phyloP scores from a whole-genome alignment of 2,329 filamentous ascomycete genomes.

The Nemania sp. region DNA sequence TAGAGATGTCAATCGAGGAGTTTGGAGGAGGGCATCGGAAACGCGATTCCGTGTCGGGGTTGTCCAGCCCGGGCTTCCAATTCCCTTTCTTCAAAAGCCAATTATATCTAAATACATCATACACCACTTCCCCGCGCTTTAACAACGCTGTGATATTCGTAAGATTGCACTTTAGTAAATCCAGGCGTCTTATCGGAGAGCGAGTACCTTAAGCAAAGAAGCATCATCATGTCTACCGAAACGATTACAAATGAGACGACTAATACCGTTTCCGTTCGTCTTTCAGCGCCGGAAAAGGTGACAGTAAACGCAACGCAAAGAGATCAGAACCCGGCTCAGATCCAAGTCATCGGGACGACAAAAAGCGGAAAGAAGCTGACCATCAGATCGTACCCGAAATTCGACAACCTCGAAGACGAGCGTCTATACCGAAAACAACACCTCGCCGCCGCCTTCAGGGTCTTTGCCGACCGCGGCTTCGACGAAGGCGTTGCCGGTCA shows the following conservation, averaged over 20 bases:
- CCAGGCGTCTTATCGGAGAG: background rate
- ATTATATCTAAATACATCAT: background rate
- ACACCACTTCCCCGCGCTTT: constrained; percentile 25
- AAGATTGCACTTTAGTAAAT: background rate
- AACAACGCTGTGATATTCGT: background rate
- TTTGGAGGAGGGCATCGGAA: constrained; percentile 25
- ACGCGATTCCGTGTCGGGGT: constrained; percentile 13
- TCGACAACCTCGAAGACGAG: constrained; percentile 64
- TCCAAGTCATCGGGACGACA: constrained; percentile 47
- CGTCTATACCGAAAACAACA: constrained; percentile 69
- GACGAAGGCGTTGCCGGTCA: constrained; percentile 73
- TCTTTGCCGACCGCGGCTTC: constrained; percentile 71
- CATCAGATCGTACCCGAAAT: constrained; percentile 53
- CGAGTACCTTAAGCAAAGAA: constrained; percentile 6
- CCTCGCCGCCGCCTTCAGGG: constrained; percentile 70
- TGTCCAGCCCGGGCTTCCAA: background rate
- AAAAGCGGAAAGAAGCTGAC: constrained; percentile 48
- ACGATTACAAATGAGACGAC: background rate
- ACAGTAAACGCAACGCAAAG: constrained; percentile 36
- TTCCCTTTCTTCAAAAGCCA: background rate
- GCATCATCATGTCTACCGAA: constrained; percentile 33
- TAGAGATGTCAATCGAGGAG: too few species aligned
- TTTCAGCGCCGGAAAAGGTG: constrained; percentile 15
- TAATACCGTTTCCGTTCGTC: constrained; percentile 26
- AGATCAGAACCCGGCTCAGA: constrained; percentile 40